Percentiles rank a stretch among this genome's conserved stretches.
Evolutionary conservation across 192 early-diverging fungal species (phyloP).

Genomic region (Nowakowskiella sp.): DNA sequence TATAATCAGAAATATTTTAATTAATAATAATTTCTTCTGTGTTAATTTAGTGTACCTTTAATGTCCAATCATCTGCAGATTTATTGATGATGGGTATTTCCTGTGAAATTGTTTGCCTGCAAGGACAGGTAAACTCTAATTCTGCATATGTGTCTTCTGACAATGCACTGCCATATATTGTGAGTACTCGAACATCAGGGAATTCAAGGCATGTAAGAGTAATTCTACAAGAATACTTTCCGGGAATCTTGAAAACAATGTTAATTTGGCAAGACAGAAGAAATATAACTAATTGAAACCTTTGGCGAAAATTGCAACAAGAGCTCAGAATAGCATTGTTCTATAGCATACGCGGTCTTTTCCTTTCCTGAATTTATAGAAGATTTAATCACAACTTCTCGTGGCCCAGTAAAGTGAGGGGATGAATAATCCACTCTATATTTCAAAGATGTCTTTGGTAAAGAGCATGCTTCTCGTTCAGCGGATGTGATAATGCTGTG

Average conservation of each 20-base stretch:
- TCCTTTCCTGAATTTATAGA: conserved; percentile 17
- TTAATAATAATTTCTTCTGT: conserved; percentile 4
- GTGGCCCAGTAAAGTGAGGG: conserved; percentile 32
- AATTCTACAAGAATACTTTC: conserved; percentile 42
- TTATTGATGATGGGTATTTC: conserved; percentile 46
- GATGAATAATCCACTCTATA: conserved; percentile 47
- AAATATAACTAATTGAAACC: conserved; percentile 13
- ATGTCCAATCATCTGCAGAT: conserved; percentile 46
- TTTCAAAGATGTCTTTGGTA: conserved; percentile 24
- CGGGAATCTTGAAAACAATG: conserved; percentile 27
- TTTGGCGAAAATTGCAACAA: conserved; percentile 34
- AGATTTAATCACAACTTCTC: conserved; percentile 33
- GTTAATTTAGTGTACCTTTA: conserved; percentile 25
- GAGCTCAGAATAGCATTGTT: conserved; percentile 39
- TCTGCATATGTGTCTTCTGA: conserved; percentile 43
- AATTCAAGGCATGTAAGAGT: conserved; percentile 31
- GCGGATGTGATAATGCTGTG: neutral
- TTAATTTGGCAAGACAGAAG: neutral
- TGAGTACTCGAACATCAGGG: conserved; percentile 35
- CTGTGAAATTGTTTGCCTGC: conserved; percentile 35
- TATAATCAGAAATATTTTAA: conserved; percentile 10
- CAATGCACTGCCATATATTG: conserved; percentile 35
- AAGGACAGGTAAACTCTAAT: conserved; percentile 31
- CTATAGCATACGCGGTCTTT: conserved; percentile 18
- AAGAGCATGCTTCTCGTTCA: conserved; percentile 15